A percentile compares a stretch with the other conserved stretches of the same genome.
Evolutionary conservation across 2,329 filamentous ascomycete species (phyloP).

Genomic region (Zopfia rhizophila): DNA sequence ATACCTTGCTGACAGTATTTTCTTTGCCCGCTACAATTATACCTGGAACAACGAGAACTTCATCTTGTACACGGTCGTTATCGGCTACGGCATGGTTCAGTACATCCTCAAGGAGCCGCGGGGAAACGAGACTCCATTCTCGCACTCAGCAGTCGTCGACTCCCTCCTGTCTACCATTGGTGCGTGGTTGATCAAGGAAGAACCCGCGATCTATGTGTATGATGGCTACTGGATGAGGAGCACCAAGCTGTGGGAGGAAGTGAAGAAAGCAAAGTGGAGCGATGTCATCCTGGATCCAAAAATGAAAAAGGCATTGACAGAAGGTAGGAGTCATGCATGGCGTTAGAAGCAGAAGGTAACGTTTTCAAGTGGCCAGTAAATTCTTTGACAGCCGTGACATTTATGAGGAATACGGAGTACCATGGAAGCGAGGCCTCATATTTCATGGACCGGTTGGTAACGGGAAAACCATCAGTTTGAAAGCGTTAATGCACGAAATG

Average conservation of each 20-base stretch:
- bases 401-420: slow-evolving; percentile 58
- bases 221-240: slow-evolving; percentile 55
- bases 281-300: slow-evolving; percentile 59
- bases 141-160: slow-evolving; percentile 50
- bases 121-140: slow-evolving; percentile 42
- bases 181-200: slow-evolving; percentile 49
- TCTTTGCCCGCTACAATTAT: slow-evolving; percentile 54
- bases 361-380: slow-evolving; percentile 51
- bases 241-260: slow-evolving; percentile 50
- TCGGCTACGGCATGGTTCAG: slow-evolving; percentile 42
- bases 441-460: slow-evolving; percentile 49
- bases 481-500: slow-evolving; percentile 56
- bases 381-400: slow-evolving; percentile 51
- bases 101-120: slow-evolving; percentile 54
- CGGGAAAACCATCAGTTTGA: slow-evolving; percentile 59
- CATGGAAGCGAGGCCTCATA: slow-evolving; percentile 60
- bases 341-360: too few species aligned
- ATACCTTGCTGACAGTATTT: slow-evolving; percentile 48
- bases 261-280: slow-evolving; percentile 56
- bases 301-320: slow-evolving; percentile 55
- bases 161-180: slow-evolving; percentile 51
- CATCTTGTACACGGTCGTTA: slow-evolving; percentile 49
- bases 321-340: too few species aligned
- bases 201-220: slow-evolving; percentile 57
- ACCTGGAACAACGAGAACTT: slow-evolving; percentile 52